These are phyloP conservation scores for Stagonosporopsis chrysanthemi DNA, from an alignment of 2,329 filamentous ascomycete genomes.

Conservation along the genomic window DNA sequence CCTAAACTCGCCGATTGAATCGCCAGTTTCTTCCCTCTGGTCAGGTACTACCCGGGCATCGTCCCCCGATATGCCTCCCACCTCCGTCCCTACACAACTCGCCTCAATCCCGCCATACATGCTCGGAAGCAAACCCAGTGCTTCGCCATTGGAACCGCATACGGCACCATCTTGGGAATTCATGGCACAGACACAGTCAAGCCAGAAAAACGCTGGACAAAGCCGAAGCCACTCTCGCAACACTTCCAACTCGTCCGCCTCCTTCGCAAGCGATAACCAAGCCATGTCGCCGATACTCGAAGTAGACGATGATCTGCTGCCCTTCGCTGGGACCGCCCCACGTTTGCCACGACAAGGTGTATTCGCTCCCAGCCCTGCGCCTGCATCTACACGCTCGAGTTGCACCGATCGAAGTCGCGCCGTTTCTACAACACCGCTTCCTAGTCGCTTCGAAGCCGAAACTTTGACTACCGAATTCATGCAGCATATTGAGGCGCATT, in stretches of 20 bases:
- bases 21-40: constrained; percentile 49
- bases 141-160: constrained; percentile 39
- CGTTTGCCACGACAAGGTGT: constrained; percentile 42
- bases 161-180: constrained; percentile 47
- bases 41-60: constrained; percentile 48
- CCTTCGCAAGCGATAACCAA: constrained; percentile 40
- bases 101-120: constrained; percentile 29
- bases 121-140: constrained; percentile 27
- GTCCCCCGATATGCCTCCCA: constrained; percentile 44
- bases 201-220: constrained; percentile 24
- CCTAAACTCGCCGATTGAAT: constrained; percentile 38
- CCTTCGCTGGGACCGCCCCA: constrained; percentile 33
- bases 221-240: constrained; percentile 38
- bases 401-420: constrained; percentile 45
- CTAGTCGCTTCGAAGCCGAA: constrained; percentile 48
- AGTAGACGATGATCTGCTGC: constrained; percentile 40
- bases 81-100: constrained; percentile 34
- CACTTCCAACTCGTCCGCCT: constrained; percentile 45
- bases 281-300: constrained; percentile 39
- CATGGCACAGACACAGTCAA: constrained; percentile 34
- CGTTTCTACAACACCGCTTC: constrained; percentile 39
- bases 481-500: constrained; percentile 35
- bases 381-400: constrained; percentile 36
- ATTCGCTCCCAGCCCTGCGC: constrained; percentile 41
- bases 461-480: constrained; percentile 46